Percentiles rank a stretch among this genome's conserved stretches.
These are phyloP conservation scores for Posidonia oceanica DNA, from an alignment of 116 monocot species.

Conservation along the genomic window DNA sequence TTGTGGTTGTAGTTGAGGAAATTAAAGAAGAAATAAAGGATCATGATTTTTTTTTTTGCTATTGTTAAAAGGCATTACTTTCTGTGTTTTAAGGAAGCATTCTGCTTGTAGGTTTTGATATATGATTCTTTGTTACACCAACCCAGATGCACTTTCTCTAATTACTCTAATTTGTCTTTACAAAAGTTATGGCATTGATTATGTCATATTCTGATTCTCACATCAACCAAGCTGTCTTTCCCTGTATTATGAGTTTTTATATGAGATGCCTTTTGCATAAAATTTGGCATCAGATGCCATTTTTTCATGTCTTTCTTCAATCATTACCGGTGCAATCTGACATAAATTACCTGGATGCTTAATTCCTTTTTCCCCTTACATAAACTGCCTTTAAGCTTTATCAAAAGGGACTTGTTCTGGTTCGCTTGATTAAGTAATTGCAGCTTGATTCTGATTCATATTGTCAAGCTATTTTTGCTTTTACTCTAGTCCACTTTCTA, in stretches of 20 bases:
- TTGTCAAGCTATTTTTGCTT: too few relatives aligned
- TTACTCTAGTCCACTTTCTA: too few relatives aligned
- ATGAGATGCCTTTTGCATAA: background rate
- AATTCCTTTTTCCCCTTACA: too few relatives aligned
- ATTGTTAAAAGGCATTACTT: background rate
- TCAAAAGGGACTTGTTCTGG: too few relatives aligned
- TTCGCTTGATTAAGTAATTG: too few relatives aligned
- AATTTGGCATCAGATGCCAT: conserved; percentile 1
- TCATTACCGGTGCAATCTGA: too few relatives aligned
- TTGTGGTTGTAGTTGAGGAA: background rate
- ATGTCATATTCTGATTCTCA: background rate
- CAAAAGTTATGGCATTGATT: background rate
- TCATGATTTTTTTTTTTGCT: background rate
- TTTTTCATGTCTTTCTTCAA: too few relatives aligned
- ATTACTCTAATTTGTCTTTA: background rate
- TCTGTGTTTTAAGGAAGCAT: background rate
- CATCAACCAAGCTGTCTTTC: background rate
- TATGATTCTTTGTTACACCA: background rate
- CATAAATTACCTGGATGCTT: too few relatives aligned
- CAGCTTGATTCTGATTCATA: too few relatives aligned
- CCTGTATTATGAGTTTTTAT: background rate
- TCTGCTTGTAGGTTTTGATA: background rate
- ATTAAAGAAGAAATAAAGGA: background rate
- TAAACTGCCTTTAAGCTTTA: too few relatives aligned
- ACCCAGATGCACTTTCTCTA: background rate